Percentiles rank a stretch among this genome's conserved stretches.
phyloP scores from a whole-genome alignment of 208 protist genomes.

The Leishmania arabica region DNA sequence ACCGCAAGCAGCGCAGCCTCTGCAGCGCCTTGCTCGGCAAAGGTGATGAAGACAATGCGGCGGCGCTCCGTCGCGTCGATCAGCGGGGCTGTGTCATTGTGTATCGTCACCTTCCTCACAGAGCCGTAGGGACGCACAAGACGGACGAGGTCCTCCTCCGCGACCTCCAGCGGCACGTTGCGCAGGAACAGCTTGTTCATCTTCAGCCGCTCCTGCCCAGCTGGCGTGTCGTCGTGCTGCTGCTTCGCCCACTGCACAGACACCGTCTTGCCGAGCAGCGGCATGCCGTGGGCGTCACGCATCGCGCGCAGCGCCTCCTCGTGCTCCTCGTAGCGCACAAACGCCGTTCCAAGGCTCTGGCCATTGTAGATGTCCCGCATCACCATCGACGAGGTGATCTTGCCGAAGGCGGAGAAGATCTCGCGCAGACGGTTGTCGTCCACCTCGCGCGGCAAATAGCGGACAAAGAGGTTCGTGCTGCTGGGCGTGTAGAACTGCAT shows the following conservation, averaged over 20 bases:
- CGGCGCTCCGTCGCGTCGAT: constrained; percentile 9
- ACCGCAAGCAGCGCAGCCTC: constrained; percentile 34
- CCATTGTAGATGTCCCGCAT: constrained; percentile 59
- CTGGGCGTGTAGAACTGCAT: constrained; percentile 21
- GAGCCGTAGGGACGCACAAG: constrained; percentile 25
- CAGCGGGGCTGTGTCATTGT: constrained; percentile 31
- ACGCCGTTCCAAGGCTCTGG: constrained; percentile 41
- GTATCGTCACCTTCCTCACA: constrained; percentile 33
- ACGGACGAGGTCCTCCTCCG: constrained; percentile 13
- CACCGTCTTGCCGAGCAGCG: constrained; percentile 25
- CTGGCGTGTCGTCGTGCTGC: constrained; percentile 40
- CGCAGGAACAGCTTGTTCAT: constrained; percentile 61
- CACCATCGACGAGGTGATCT: constrained; percentile 44
- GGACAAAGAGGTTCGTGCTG: constrained; percentile 54
- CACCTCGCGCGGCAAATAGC: constrained; percentile 33
- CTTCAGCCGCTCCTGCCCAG: constrained; percentile 26
- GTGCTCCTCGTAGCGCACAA: constrained; percentile 40
- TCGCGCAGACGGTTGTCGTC: constrained; percentile 35
- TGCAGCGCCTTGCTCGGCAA: constrained; percentile 37
- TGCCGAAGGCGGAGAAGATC: constrained; percentile 40
- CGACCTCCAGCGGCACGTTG: constrained; percentile 48
- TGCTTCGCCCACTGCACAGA: constrained; percentile 39
- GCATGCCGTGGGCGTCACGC: constrained; percentile 9
- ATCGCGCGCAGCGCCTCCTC: constrained; percentile 32
- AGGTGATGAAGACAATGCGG: constrained; percentile 56